Base-by-base conservation (phyloP, 1,284 basidiomycete genomes). In the Marasmius sp. region DNA sequence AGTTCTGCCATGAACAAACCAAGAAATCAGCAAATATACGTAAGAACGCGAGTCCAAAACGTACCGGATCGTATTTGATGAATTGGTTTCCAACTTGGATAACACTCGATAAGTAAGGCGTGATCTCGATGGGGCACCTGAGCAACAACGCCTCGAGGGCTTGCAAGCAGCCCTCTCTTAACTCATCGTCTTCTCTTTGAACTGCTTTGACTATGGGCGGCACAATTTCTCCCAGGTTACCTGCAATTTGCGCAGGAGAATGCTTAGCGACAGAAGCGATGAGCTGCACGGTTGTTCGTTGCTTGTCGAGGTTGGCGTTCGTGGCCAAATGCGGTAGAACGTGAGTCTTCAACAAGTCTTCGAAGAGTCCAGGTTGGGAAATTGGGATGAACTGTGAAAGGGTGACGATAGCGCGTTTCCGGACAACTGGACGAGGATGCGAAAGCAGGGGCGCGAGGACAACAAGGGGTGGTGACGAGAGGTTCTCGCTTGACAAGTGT, bases 31-130 rank as follows among this genome's bases (percentile, higher is more conserved):
- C 50, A 3, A 1, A 14, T 34, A 48, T 37, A 36, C 6, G 16
- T 37, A 59, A 36, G 41, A 11, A 52, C 36, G 43, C 22, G 9
- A 22, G 38, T 10, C 20, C 36, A 53, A 48, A 36, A 80, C 91
- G 68, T 71, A 95, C 93, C 1, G 97, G 97, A 72, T 99, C 97
- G 73, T 95, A 92, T 74, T 94, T 96, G 78, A 98, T 91, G 66
- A 89, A 89, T 65, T 88, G 84, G 39, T 84, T 84, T 2, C 89
- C 92, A 12, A 84, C 78, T 60, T 90, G 85, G 14, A 93, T 82
- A 65, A 95, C 89, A 8, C 82, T 74, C 43, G 77, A 76, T 48
- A 98, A 76, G 71, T 90, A 94, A 0, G 90, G 81, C 0, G 89
- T 87, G 22, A 93, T 85, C 69, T 97, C 95, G 1, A 84, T 79